phyloP scores from a whole-genome alignment of 257 asterid genomes.

The Ehretia macrophylla region DNA sequence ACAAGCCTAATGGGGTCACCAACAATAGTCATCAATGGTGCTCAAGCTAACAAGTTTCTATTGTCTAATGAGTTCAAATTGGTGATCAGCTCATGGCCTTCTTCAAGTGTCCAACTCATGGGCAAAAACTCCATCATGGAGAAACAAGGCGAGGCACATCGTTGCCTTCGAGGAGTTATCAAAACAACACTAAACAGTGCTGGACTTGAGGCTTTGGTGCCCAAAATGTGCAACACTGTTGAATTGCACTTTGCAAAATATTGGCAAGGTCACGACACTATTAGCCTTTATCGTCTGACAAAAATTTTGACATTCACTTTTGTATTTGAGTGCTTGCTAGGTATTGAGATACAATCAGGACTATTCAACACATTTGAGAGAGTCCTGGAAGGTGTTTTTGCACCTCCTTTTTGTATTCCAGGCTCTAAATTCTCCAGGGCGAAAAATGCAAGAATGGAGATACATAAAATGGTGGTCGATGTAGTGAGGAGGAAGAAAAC shows the following conservation, averaged over 20 bases:
- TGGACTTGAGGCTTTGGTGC: slow-evolving; percentile 54
- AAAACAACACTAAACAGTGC: slow-evolving; percentile 49
- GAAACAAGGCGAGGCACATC: slow-evolving; percentile 74
- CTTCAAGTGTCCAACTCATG: slow-evolving; percentile 82
- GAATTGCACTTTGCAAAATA: slow-evolving; percentile 34
- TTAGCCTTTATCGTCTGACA: slow-evolving; percentile 43
- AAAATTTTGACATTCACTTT: slow-evolving; percentile 58
- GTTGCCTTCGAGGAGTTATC: slow-evolving; percentile 60
- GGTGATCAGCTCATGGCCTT: slow-evolving; percentile 91
- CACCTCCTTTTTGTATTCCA: slow-evolving; percentile 48
- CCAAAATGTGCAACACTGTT: slow-evolving; percentile 51
- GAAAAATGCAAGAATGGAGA: slow-evolving; percentile 54
- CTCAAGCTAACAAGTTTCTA: slow-evolving; percentile 76
- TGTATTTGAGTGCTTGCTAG: slow-evolving; percentile 73
- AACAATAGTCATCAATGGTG: slow-evolving; percentile 79
- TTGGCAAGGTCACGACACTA: slow-evolving; percentile 34
- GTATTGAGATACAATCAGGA: slow-evolving; percentile 54
- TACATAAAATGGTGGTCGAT: slow-evolving; percentile 44
- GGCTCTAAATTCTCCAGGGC: slow-evolving; percentile 76
- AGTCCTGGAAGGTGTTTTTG: slow-evolving; percentile 76
- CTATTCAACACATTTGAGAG: slow-evolving; percentile 56
- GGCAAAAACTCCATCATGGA: slow-evolving; percentile 80
- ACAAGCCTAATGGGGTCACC: slow-evolving; percentile 74
- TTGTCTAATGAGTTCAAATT: slow-evolving; percentile 77
- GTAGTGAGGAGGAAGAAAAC: slow-evolving; percentile 42